Percentiles rank a stretch among this genome's conserved stretches.
phyloP scores from a whole-genome alignment of 1,284 basidiomycete species.

The Fomitopsis betulina region DNA sequence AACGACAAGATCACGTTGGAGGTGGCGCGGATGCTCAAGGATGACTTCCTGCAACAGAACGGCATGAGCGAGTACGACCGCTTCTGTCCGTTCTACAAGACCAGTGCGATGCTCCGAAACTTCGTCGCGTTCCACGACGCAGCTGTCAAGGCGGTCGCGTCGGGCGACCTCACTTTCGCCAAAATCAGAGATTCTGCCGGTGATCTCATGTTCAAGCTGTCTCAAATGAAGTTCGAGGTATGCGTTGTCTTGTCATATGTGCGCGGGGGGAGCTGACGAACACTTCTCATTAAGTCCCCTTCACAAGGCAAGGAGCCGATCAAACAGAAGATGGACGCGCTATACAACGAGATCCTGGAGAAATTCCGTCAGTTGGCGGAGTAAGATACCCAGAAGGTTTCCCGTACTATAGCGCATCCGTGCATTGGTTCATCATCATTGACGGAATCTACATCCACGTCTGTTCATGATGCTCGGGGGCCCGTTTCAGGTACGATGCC shows the following conservation, averaged over 20 bases:
- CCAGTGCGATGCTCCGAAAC: slow-evolving; percentile 92
- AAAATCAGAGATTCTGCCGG: slow-evolving; percentile 86
- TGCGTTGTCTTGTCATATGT: slow-evolving; percentile 15
- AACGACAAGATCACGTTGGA: slow-evolving; percentile 98
- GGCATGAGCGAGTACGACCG: slow-evolving; percentile 98
- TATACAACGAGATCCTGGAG: slow-evolving; percentile 83
- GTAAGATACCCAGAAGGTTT: slow-evolving; percentile 36
- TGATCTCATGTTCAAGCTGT: slow-evolving; percentile 93
- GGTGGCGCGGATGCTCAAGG: slow-evolving; percentile 95
- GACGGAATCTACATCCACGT: neutral
- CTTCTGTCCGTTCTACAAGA: slow-evolving; percentile 99
- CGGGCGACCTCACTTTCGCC: slow-evolving; percentile 87
- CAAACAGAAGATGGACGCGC: slow-evolving; percentile 73
- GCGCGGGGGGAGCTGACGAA: neutral
- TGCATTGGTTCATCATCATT: neutral
- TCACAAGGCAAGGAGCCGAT: slow-evolving; percentile 83
- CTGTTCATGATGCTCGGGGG: neutral
- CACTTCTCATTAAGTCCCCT: slow-evolving; percentile 53
- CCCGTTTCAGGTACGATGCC: neutral
- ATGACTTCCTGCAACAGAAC: slow-evolving; percentile 98
- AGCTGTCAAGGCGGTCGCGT: slow-evolving; percentile 81
- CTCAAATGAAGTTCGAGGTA: slow-evolving; percentile 98
- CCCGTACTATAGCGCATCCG: neutral
- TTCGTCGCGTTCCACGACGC: slow-evolving; percentile 94
- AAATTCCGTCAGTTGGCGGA: slow-evolving; percentile 86